Evolutionary conservation across 345 rosid species (phyloP).

Genomic region (Citrus inodora): DNA sequence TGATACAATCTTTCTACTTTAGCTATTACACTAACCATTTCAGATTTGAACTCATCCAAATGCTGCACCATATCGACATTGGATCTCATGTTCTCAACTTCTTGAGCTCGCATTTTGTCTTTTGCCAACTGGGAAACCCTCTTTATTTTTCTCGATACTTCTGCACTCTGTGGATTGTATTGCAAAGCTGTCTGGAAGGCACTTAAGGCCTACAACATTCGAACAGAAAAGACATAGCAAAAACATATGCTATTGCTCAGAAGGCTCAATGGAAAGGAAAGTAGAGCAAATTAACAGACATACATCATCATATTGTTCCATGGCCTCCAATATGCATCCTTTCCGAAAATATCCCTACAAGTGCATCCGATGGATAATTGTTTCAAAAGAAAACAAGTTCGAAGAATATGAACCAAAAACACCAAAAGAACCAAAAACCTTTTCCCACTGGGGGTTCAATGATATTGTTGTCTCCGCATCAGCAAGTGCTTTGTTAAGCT

Average conservation of each 20-base stretch:
- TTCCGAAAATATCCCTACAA: conserved; percentile 89
- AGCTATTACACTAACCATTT: conserved; percentile 48
- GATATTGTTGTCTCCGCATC: conserved; percentile 87
- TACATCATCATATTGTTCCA: conserved; percentile 92
- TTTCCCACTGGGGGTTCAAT: conserved; percentile 91
- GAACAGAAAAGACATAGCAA: background rate
- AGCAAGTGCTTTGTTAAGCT: conserved; percentile 87
- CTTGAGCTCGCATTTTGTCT: conserved; percentile 81
- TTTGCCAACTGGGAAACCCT: conserved; percentile 62
- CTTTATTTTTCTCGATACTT: conserved; percentile 84
- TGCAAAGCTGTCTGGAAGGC: conserved; percentile 74
- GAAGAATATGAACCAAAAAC: background rate
- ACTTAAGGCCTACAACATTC: conserved; percentile 55
- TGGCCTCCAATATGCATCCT: conserved; percentile 93
- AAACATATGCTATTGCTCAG: background rate
- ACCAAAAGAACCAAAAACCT: conserved; percentile 37
- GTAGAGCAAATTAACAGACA: conserved; percentile 2
- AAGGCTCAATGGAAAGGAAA: conserved; percentile 4
- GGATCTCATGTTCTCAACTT: conserved; percentile 75
- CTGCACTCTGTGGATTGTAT: conserved; percentile 78
- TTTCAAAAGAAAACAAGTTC: background rate
- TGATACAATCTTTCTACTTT: background rate
- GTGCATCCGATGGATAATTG: conserved; percentile 13
- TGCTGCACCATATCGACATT: conserved; percentile 74
- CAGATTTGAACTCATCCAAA: conserved; percentile 60